Evolutionary conservation across 2,329 filamentous ascomycete genomes (phyloP).

Genomic region (Dactylellina leptospora): DNA sequence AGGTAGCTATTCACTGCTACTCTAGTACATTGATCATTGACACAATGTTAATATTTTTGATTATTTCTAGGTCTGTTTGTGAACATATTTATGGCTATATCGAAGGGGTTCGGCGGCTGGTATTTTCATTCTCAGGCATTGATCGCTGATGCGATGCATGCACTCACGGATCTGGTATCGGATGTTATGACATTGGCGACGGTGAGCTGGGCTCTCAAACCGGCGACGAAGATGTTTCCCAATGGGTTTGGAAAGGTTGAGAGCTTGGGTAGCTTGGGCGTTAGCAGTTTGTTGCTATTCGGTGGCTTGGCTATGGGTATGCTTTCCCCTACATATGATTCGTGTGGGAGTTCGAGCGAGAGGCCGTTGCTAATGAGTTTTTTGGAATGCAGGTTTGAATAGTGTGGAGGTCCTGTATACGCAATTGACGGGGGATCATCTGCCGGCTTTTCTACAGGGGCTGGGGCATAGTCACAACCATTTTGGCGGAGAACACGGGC

Average conservation of each 20-base stretch:
- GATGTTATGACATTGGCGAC: slow-evolving; percentile 94
- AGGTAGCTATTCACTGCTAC: slow-evolving; percentile 32
- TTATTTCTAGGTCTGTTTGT: slow-evolving; percentile 72
- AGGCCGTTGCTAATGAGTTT: not conserved
- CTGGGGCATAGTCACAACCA: slow-evolving; percentile 58
- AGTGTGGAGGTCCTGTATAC: slow-evolving; percentile 66
- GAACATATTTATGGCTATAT: slow-evolving; percentile 92
- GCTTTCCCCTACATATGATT: slow-evolving; percentile 1
- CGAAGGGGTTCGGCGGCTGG: slow-evolving; percentile 91
- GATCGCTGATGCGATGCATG: slow-evolving; percentile 89
- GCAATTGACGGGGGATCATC: slow-evolving; percentile 75
- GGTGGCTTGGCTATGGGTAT: slow-evolving; percentile 84
- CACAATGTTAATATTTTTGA: not conserved
- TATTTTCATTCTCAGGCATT: slow-evolving; percentile 93
- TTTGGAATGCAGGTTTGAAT: slow-evolving; percentile 24
- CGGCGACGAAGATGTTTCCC: slow-evolving; percentile 83
- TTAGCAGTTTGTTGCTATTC: slow-evolving; percentile 86
- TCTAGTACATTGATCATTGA: not conserved
- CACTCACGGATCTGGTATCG: slow-evolving; percentile 91
- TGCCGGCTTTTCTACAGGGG: slow-evolving; percentile 64
- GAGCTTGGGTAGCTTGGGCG: slow-evolving; percentile 89
- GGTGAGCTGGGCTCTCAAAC: slow-evolving; percentile 89
- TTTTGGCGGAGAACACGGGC: slow-evolving; percentile 65
- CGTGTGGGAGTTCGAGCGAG: not conserved
- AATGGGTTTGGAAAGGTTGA: slow-evolving; percentile 97